These are phyloP conservation scores for Lepraria neglecta DNA, from an alignment of 495 filamentous ascomycete species.

Conservation along the genomic window DNA sequence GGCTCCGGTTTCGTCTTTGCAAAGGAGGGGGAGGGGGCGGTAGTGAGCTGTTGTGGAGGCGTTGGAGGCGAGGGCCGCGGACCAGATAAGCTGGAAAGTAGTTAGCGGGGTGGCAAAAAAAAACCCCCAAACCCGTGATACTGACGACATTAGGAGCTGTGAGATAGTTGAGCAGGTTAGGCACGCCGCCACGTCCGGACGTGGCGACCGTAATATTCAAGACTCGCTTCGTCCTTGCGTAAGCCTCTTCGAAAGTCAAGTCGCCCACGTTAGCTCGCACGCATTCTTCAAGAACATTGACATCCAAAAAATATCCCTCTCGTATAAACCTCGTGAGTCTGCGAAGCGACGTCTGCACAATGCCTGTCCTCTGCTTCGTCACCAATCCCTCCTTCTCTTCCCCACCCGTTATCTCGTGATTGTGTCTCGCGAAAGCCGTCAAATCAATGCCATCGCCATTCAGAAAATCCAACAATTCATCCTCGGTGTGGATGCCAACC, in stretches of 20 bases:
- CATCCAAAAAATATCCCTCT: slow-evolving; percentile 80
- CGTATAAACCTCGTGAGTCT: slow-evolving; percentile 58
- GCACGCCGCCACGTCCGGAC: slow-evolving; percentile 64
- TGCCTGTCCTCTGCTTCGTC: slow-evolving; percentile 31
- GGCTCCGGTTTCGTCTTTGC: slow-evolving; percentile 72
- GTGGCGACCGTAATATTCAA: slow-evolving; percentile 89
- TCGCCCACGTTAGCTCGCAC: slow-evolving; percentile 81
- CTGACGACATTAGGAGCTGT: slow-evolving; percentile 79
- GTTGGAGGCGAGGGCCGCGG: slow-evolving; percentile 88
- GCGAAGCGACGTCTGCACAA: slow-evolving; percentile 52
- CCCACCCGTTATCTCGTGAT: slow-evolving; percentile 19
- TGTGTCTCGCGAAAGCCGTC: slow-evolving; percentile 58
- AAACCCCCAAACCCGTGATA: too few relatives aligned
- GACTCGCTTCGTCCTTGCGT: slow-evolving; percentile 74
- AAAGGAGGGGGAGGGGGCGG: slow-evolving; percentile 63
- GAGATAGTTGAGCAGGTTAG: slow-evolving; percentile 84
- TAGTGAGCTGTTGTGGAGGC: slow-evolving; percentile 64
- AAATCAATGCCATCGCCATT: slow-evolving; percentile 76
- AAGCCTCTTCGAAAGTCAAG: slow-evolving; percentile 91
- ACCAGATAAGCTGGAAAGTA: slow-evolving; percentile 64
- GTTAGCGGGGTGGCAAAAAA: background rate
- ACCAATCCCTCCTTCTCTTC: slow-evolving; percentile 28
- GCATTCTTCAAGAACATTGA: slow-evolving; percentile 74
- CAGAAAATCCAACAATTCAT: slow-evolving; percentile 71
- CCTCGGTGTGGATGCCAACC: slow-evolving; percentile 82